Conservation (phyloP, 1,284 basidiomycete species). For the Ganoderma lingzhi region DNA sequence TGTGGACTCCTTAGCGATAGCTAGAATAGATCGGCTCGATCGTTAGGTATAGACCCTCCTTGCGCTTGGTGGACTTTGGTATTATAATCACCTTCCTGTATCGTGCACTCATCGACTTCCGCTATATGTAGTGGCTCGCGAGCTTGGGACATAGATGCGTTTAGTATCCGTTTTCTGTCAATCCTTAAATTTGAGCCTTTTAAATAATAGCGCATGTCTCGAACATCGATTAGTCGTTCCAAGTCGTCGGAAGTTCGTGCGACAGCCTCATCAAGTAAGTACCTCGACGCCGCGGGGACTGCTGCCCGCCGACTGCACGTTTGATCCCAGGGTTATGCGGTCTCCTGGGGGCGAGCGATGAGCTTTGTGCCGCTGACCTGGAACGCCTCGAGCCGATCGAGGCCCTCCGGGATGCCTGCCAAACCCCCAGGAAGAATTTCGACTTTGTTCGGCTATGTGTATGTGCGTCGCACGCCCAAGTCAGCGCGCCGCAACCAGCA, state of each 20-base stretch:
- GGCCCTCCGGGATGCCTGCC: slow-evolving; percentile 37
- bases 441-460: slow-evolving; percentile 41
- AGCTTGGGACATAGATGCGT: too few relatives aligned
- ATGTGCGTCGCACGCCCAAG: not conserved
- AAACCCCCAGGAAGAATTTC: slow-evolving; percentile 41
- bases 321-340: slow-evolving; percentile 22
- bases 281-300: too few relatives aligned
- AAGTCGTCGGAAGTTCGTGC: too few relatives aligned
- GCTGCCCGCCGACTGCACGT: too few relatives aligned
- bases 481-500: not conserved
- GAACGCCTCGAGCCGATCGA: slow-evolving; percentile 34
- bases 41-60: not conserved
- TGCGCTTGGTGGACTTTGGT: not conserved
- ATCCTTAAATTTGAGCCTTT: too few relatives aligned
- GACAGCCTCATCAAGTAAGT: too few relatives aligned
- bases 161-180: too few relatives aligned
- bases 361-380: slow-evolving; percentile 42
- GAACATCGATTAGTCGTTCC: too few relatives aligned
- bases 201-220: too few relatives aligned
- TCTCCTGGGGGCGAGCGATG: slow-evolving; percentile 41
- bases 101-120: not conserved
- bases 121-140: too few relatives aligned
- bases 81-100: not conserved
- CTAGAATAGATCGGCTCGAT: not conserved
- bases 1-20: not conserved